Evolutionary conservation across 768 basidiomycete genomes (phyloP), one percentile per base, ranked within the genome.

Genomic region (Mycena vulgaris): DNA sequence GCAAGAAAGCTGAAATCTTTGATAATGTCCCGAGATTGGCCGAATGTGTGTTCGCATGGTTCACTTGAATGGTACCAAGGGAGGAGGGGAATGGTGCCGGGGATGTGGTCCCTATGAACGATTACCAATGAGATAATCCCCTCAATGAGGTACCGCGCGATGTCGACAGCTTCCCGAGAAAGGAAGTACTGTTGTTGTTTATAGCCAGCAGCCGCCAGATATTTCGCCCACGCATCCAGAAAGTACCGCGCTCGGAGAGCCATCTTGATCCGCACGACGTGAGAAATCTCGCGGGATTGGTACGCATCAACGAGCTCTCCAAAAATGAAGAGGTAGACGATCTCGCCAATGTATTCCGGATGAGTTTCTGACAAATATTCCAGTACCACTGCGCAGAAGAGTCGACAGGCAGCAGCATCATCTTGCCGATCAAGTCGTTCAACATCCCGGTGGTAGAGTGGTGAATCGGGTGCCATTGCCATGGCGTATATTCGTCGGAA

Each of bases 361-460:
- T 77, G 69, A 21, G 76, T 55, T 0, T 78, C 45, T 2, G 66
- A 48, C 11, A 80, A 27, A 11, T 53, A 80, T 13, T 78, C 35
- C 0, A 86, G 74, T 0, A 75, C 69, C 9, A 68, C 61, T 1
- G 80, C 79, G 9, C 82, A 84, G 63, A 85, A 84, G 0, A 86
- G 69, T 0, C 81, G 78, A 9, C 79, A 60, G 0, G 85, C 85
- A 0, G 85, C 85, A 67, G 74, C 76, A 66, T 87, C 84, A 74
- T 87, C 86, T 75, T 87, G 84, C 0, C 78, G 66, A 59, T 87
- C 84, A 0, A 85, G 31, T 53, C 81, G 80, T 21, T 83, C 79
- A 1, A 87, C 80, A 70, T 82, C 80, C 3, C 74, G 74, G 23
- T 56, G 37, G 57, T 58, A 80, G 1, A 80, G 63, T 0, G 80